Percentiles rank a stretch among this genome's conserved stretches.
Evolutionary conservation across 2,329 filamentous ascomycete species (phyloP).

Genomic region (Paecilomyces sp.): DNA sequence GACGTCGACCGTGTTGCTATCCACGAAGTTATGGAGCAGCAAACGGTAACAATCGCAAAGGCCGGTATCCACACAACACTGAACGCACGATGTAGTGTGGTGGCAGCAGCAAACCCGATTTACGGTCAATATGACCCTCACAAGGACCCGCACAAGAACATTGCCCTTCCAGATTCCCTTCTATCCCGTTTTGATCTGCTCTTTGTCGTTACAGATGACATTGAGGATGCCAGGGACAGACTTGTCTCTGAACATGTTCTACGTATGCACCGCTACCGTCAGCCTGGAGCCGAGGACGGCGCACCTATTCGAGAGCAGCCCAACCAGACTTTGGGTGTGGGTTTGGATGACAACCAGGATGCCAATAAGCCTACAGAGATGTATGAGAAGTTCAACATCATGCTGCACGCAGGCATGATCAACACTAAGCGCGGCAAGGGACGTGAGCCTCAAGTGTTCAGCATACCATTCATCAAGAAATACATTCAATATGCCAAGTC

Average conservation of each 20-base stretch:
- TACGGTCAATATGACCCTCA: conserved; percentile 98
- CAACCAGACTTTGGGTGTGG: conserved; percentile 78
- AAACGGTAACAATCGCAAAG: conserved; percentile 98
- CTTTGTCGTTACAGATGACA: conserved; percentile 96
- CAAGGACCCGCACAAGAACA: conserved; percentile 98
- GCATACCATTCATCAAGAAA: conserved; percentile 98
- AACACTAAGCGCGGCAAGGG: conserved; percentile 66
- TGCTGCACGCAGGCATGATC: conserved; percentile 90
- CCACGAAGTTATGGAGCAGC: conserved; percentile 99
- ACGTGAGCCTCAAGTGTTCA: conserved; percentile 79
- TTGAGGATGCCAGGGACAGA: conserved; percentile 85
- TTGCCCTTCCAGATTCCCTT: conserved; percentile 90
- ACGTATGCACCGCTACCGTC: conserved; percentile 92
- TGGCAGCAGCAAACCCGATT: conserved; percentile 94
- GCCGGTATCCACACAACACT: conserved; percentile 96
- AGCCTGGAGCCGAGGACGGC: conserved; percentile 87
- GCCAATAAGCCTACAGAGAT: conserved; percentile 74
- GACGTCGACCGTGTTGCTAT: conserved; percentile 97
- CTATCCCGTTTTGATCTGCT: conserved; percentile 97
- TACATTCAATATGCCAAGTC: conserved; percentile 98
- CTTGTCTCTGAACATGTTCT: conserved; percentile 93
- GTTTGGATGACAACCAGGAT: conserved; percentile 67
- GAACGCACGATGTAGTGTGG: conserved; percentile 92
- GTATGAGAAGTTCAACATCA: conserved; percentile 91
- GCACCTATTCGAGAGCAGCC: conserved; percentile 85